These are phyloP conservation scores for Amauroascus niger DNA, from an alignment of 2,329 filamentous ascomycete species.

Conservation along the genomic window DNA sequence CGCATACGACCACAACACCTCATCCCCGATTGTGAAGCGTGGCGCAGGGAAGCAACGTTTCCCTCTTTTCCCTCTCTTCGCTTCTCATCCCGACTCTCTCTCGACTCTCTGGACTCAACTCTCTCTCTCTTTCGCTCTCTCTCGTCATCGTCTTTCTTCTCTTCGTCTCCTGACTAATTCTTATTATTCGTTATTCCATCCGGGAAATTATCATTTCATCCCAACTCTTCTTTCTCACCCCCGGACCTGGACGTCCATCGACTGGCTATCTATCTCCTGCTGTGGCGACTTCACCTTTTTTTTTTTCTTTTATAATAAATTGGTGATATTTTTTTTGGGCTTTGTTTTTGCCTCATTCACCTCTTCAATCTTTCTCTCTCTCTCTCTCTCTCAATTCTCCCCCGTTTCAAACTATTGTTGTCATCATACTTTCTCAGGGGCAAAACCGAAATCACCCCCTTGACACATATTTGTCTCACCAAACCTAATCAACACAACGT, in stretches of 20 bases:
- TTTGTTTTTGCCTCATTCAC: too few species aligned
- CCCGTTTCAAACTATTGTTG: too few species aligned
- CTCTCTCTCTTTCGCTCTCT: not conserved
- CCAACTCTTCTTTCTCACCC: not conserved
- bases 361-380: not conserved
- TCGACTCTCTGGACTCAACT: not conserved
- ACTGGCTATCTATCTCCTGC: too few species aligned
- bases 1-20: not conserved
- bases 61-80: not conserved
- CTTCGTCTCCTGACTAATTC: not conserved
- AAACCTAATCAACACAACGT: not conserved
- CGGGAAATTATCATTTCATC: not conserved
- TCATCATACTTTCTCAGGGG: too few species aligned
- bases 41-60: not conserved
- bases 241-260: not conserved
- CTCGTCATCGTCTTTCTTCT: not conserved
- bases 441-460: not conserved
- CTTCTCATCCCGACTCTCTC: not conserved
- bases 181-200: not conserved
- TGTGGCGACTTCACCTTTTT: not conserved
- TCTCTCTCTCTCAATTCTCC: not conserved
- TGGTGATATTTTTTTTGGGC: not conserved
- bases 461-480: not conserved
- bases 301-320: not conserved
- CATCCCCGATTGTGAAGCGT: not conserved